Percentiles rank a stretch among this genome's conserved stretches.
Conservation (phyloP, 768 basidiomycete species). For the Pleurotus tuber-regium region DNA sequence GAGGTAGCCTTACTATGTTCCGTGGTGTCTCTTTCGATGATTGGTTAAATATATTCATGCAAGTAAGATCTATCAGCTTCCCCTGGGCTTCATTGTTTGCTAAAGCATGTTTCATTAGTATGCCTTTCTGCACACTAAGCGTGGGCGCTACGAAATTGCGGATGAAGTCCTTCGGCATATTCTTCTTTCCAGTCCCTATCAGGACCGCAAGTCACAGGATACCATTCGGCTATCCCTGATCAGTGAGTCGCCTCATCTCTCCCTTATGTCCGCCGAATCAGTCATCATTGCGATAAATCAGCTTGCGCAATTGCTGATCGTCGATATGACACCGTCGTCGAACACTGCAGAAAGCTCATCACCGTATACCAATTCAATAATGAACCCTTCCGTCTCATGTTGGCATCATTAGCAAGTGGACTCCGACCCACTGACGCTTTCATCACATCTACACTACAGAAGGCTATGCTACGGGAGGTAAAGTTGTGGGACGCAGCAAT, state of each 20-base stretch:
- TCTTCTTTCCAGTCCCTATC: conserved; percentile 70
- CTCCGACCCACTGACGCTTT: conserved; percentile 70
- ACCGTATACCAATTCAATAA: conserved; percentile 82
- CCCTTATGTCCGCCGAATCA: no score
- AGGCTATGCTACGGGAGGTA: conserved; percentile 81
- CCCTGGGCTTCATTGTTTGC: no score
- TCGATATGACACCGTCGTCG: conserved; percentile 57
- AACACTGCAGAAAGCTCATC: conserved; percentile 76
- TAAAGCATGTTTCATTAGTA: conserved; percentile 46
- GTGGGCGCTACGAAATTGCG: conserved; percentile 61
- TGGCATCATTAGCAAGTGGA: conserved; percentile 72
- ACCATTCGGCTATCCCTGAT: conserved; percentile 75
- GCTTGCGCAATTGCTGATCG: conserved; percentile 70
- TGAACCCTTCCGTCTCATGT: conserved; percentile 76
- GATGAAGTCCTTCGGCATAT: conserved; percentile 79
- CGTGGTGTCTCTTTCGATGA: conserved; percentile 80
- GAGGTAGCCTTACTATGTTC: conserved; percentile 58
- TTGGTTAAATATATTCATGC: conserved; percentile 84
- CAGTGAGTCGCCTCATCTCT: conserved; percentile 42
- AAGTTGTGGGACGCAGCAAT: conserved; percentile 64
- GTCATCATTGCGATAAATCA: no score
- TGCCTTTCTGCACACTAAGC: conserved; percentile 63
- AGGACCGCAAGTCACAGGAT: conserved; percentile 57
- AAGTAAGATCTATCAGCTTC: no score
- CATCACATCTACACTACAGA: conserved; percentile 76